These are phyloP conservation scores for Exophiala dermatitidis DNA, from an alignment of 2,329 filamentous ascomycete genomes.

Conservation along the genomic window DNA sequence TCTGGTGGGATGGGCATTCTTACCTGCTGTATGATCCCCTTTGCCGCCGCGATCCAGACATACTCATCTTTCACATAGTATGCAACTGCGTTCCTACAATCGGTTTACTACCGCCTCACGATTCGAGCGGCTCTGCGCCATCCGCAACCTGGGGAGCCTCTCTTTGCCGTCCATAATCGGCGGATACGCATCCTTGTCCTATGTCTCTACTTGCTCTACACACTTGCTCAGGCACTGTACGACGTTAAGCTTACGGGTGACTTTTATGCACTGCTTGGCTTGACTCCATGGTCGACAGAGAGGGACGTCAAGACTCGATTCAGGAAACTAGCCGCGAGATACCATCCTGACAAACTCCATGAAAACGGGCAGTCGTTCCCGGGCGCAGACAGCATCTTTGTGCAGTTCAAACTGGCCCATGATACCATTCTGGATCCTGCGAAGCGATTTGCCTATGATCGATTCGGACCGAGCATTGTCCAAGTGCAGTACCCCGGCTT, in stretches of 20 bases:
- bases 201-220: constrained; percentile 77
- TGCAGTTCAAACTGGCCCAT: constrained; percentile 73
- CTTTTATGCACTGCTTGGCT: constrained; percentile 71
- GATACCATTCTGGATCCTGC: constrained; percentile 74
- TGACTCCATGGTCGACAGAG: constrained; percentile 60
- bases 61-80: constrained; percentile 46
- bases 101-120: constrained; percentile 76
- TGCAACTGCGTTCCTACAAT: constrained; percentile 68
- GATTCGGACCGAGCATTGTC: constrained; percentile 68
- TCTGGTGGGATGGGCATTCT: constrained; percentile 54
- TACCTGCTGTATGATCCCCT: constrained; percentile 48
- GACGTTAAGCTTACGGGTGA: constrained; percentile 63
- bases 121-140: constrained; percentile 84
- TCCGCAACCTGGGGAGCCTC: constrained; percentile 59
- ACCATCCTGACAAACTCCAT: constrained; percentile 76
- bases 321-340: constrained; percentile 60
- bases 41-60: not conserved
- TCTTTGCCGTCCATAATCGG: constrained; percentile 66
- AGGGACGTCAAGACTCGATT: constrained; percentile 77
- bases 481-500: constrained; percentile 44
- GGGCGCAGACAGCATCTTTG: constrained; percentile 51
- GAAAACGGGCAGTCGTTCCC: constrained; percentile 28
- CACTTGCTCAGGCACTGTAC: constrained; percentile 84
- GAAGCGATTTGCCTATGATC: constrained; percentile 79
- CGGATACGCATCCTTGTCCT: constrained; percentile 80